Evolutionary conservation across 129 eudicot genomes (phyloP).

Genomic region (Deinandra increscens): DNA sequence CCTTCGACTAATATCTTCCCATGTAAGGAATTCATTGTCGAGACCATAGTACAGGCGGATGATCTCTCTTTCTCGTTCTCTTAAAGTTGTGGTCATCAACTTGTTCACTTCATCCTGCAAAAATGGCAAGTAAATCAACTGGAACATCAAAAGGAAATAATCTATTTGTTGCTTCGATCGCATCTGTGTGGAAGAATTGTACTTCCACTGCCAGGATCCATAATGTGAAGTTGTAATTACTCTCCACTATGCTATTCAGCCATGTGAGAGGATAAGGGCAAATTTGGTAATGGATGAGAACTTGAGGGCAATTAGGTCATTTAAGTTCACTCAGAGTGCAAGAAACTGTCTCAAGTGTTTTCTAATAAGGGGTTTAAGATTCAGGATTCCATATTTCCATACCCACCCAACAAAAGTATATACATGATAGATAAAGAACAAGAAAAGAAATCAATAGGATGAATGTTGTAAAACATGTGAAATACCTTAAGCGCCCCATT

Average conservation of each 20-base stretch:
- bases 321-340: neutral
- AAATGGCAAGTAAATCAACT: slow-evolving; percentile 6
- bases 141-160: neutral
- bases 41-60: slow-evolving; percentile 86
- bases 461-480: slow-evolving; percentile 18
- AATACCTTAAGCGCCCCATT: slow-evolving; percentile 78
- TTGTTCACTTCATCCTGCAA: slow-evolving; percentile 87
- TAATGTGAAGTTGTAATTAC: neutral
- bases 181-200: neutral
- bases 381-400: neutral
- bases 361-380: neutral
- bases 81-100: slow-evolving; percentile 56
- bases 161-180: neutral
- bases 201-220: neutral
- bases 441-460: slow-evolving; percentile 5
- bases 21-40: slow-evolving; percentile 80
- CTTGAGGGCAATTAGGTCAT: neutral
- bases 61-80: slow-evolving; percentile 74
- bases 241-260: neutral
- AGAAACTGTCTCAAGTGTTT: neutral
- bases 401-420: neutral
- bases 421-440: neutral
- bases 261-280: neutral
- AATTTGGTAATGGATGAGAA: neutral
- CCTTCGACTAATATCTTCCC: slow-evolving; percentile 97